Evolutionary conservation across 2,329 filamentous ascomycete species (phyloP), one percentile per base, ranked within the genome.

Genomic region (Penicillium sp.): DNA sequence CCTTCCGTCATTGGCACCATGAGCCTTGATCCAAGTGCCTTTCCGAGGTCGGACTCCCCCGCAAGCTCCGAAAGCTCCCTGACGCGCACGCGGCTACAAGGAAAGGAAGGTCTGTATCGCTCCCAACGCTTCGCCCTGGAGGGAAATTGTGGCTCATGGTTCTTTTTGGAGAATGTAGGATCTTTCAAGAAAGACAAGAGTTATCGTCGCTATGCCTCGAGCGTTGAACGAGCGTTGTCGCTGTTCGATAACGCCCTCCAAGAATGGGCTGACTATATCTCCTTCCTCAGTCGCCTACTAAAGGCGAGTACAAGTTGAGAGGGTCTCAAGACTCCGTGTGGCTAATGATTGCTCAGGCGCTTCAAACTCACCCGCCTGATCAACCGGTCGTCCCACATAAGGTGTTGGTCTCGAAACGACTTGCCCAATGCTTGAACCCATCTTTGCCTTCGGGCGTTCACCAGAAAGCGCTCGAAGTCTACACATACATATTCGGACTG

Each of bases 181-280:
- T 70, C 71, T 38, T 57, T 76, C 43, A 79, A 82, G 68, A 86
- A 86, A 68, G 85, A 89, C 71, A 89, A 88, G 67, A 80, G 77
- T 61, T 94, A 91, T 74, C 91, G 93, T 66, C 90, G 93, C 75
- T 99, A 98, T 86, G 92, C 92, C 47, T 86, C 89, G 51, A 90
- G 88, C 59, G 88, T 99, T 66, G 94, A 98, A 72, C 87, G 92
- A 75, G 90, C 92, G 37, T 84, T 99, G 63, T 86, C 90, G 48
- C 83, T 96, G 37, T 99, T 97, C 80, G 95, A 99, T 74, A 93
- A 91, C 15, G 88, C 92, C 34, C 83, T 97, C 67, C 92, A 98
- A 78, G 95, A 99, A 86, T 99, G 95, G 95, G 95, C 96, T 51
- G 95, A 99, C 79, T 99, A 99, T 74, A 99, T 99, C 71, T 96